Base-by-base conservation (phyloP, 495 filamentous ascomycete species). In the Symbiotaphrina buchneri region DNA sequence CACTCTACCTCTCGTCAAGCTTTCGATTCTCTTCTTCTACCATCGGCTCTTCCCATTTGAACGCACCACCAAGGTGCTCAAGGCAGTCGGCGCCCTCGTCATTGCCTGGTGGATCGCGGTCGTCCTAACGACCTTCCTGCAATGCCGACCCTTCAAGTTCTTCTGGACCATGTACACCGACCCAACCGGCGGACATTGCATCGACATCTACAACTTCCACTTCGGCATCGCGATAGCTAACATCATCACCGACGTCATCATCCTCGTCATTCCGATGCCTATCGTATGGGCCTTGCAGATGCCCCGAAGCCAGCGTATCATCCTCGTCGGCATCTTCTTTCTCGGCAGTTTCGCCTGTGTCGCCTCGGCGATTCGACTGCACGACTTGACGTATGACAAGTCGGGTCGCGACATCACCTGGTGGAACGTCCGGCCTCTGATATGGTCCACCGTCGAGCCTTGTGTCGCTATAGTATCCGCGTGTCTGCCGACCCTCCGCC, bases 191-290 rank as follows among this genome's bases (percentile, higher is more conserved):
- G 13, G 13, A 13, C 8, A 24, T 10, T 46, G 41, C n/a, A 37
- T 47, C 4, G 25, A 32, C 15, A 20, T 34, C 5, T n/a, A 28
- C 5, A 22, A 27, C 4, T 28, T 37, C 1, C 49, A 42, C 41
- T 45, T 49, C 39, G 40, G 28, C 1, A 51, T 41, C 35, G 44
- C 43, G 1, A 34, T 33, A 36, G 40, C 60, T 14, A 52, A 57
- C 23, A 56, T 66, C n/a, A 28, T 47, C 3, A 60, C 56, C 25
- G 64, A 68, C 45, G 24, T 61, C 2, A 18, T 61, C 5, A 51
- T 56, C 10, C 49, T 56, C 30, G 4, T 49, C 23, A 33, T 59
- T 6, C 54, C 54, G 5, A 42, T 56, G 38, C 39, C 45, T 2
- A 41, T 48, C 7, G 36, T 56, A 7, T 48, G 46, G 29, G 33